These are phyloP conservation scores for Centrapalus pauciflorus DNA, from an alignment of 129 eudicot genomes.

Conservation along the genomic window DNA sequence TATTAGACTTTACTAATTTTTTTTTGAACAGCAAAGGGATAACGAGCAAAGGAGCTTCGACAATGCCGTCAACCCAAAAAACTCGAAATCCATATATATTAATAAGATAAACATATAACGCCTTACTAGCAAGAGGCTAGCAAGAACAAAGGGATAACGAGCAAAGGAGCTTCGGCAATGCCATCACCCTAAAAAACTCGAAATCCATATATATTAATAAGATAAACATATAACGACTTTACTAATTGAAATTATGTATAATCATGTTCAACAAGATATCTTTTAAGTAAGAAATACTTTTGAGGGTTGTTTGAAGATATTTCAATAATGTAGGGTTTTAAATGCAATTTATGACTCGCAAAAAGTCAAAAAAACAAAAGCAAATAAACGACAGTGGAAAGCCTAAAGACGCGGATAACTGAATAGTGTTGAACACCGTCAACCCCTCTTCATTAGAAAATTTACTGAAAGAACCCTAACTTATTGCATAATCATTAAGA, in stretches of 20 bases:
- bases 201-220: too few relatives aligned
- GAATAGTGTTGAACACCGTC: neutral
- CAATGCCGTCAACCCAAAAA: too few relatives aligned
- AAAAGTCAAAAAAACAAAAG: constrained; percentile 16
- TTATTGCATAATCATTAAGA: neutral
- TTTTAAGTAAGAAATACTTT: neutral
- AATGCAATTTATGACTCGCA: neutral
- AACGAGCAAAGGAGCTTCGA: too few relatives aligned
- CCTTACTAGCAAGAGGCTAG: too few relatives aligned
- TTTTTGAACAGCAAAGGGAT: too few relatives aligned
- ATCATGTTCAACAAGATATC: neutral
- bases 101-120: too few relatives aligned
- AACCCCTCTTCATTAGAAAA: neutral
- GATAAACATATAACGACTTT: neutral
- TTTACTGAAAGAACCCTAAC: neutral
- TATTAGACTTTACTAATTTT: too few relatives aligned
- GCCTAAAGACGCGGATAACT: constrained; percentile 28
- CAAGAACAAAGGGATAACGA: too few relatives aligned
- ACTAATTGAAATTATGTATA: neutral
- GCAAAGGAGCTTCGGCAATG: too few relatives aligned
- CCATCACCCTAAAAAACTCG: too few relatives aligned
- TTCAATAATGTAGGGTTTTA: neutral
- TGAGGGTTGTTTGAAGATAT: neutral
- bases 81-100: too few relatives aligned
- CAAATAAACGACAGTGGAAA: constrained; percentile 26